Conservation (phyloP, 139 green algal species). For the Chlamydomonas eustigma region DNA sequence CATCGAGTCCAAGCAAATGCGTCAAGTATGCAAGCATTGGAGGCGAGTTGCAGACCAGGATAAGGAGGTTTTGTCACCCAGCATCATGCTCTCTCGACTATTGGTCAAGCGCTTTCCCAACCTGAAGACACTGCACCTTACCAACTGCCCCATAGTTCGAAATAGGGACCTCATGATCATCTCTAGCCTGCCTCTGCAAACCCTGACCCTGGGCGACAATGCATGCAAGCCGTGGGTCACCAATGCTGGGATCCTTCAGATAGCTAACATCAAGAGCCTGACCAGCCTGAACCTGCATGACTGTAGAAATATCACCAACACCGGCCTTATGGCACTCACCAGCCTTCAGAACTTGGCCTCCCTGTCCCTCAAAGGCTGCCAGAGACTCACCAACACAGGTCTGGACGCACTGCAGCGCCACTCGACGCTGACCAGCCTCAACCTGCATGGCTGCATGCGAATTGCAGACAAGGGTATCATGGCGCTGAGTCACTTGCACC, state of each 20-base stretch:
- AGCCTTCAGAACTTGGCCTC: slow-evolving; percentile 12
- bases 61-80: slow-evolving; percentile 29
- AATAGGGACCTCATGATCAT: slow-evolving; percentile 37
- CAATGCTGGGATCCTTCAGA: slow-evolving; percentile 25
- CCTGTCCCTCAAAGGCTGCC: slow-evolving; percentile 37
- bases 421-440: slow-evolving; percentile 21
- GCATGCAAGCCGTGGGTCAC: slow-evolving; percentile 34
- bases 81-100: slow-evolving; percentile 13
- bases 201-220: slow-evolving; percentile 42
- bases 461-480: slow-evolving; percentile 34
- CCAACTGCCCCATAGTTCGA: slow-evolving; percentile 22
- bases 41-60: slow-evolving; percentile 18
- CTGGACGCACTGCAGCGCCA: slow-evolving; percentile 27
- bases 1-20: slow-evolving; percentile 17
- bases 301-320: slow-evolving; percentile 36
- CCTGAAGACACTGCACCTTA: slow-evolving; percentile 29
- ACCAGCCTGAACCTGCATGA: slow-evolving; percentile 38
- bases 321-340: slow-evolving; percentile 15
- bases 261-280: slow-evolving; percentile 22
- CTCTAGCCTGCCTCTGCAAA: slow-evolving; percentile 17
- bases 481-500: slow-evolving; percentile 16
- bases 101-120: slow-evolving; percentile 32
- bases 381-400: slow-evolving; percentile 35
- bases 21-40: slow-evolving; percentile 40
- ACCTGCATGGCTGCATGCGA: slow-evolving; percentile 29